Evolutionary conservation across 2,329 filamentous ascomycete genomes (phyloP).

Genomic region (Beauveria varroae): DNA sequence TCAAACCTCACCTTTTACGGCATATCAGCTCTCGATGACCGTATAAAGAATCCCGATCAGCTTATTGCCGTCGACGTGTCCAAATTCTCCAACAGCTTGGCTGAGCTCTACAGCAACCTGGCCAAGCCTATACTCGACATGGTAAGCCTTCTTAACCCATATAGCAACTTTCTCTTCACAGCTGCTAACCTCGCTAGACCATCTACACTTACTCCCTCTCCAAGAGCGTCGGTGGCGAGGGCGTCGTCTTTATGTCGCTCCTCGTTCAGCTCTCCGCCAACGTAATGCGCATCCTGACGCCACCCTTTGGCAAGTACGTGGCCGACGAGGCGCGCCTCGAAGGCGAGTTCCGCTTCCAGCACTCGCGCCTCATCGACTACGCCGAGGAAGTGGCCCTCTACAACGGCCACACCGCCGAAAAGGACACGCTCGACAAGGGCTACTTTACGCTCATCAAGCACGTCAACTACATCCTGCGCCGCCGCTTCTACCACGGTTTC

Average conservation of each 20-base stretch:
- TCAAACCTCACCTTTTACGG: slow-evolving; percentile 98
- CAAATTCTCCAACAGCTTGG: slow-evolving; percentile 90
- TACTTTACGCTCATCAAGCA: slow-evolving; percentile 99
- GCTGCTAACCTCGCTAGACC: slow-evolving; percentile 33
- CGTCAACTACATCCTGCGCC: slow-evolving; percentile 87
- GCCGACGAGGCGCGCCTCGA: slow-evolving; percentile 92
- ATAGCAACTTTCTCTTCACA: neutral
- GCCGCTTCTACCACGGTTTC: slow-evolving; percentile 93
- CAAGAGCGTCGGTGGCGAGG: slow-evolving; percentile 91
- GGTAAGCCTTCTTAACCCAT: slow-evolving; percentile 36
- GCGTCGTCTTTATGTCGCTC: slow-evolving; percentile 89
- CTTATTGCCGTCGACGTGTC: slow-evolving; percentile 94
- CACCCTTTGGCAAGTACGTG: slow-evolving; percentile 95
- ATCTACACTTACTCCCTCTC: slow-evolving; percentile 96
- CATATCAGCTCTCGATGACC: slow-evolving; percentile 87
- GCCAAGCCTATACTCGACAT: slow-evolving; percentile 94
- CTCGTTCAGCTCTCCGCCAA: slow-evolving; percentile 89
- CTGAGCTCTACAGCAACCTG: slow-evolving; percentile 91
- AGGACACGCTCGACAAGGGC: slow-evolving; percentile 92
- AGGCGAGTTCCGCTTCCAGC: slow-evolving; percentile 93
- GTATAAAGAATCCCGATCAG: slow-evolving; percentile 98
- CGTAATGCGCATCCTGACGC: slow-evolving; percentile 88
- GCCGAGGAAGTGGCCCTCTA: slow-evolving; percentile 93
- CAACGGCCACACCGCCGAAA: slow-evolving; percentile 85
- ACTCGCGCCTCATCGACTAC: slow-evolving; percentile 91